Evolutionary conservation across 140 eudicot species (phyloP), one percentile per base, ranked within the genome.

Genomic region (Ambrosia hybrid): DNA sequence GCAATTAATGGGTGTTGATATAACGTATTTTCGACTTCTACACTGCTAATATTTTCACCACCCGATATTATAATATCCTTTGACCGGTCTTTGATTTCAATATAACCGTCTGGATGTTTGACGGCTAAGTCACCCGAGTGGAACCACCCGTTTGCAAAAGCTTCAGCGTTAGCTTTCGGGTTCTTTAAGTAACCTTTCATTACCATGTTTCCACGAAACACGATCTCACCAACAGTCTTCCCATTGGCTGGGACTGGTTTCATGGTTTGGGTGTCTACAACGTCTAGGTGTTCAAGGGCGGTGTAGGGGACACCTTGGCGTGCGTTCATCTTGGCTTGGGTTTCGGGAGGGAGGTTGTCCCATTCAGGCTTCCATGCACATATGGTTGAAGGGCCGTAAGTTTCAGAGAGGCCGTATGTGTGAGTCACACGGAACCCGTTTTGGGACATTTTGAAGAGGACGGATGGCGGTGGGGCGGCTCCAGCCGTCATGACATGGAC

Each of bases 281-380:
- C 95, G 9, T 89, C 96, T 0, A 85, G 72, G 7, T 81, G 83
- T 73, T 89, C 98, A 0, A 89, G 67, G 36, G 80, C 86, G 2
- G 82, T 78, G 68, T 83, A 85, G 0, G 83, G 84, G 17, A 89
- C 92, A 1, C 96, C 96, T 68, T 87, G 98, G 5, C 98, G 83
- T 3, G 98, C 87, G 12, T 89, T 89, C 21, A 89, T 46, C 17
- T 84, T 83, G 72, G 96, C 92, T 75, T 85, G 91, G 17, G 73
- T 77, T 71, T 78, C 91, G 0, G 80, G 85, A 1, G 92, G 89
- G 9, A 87, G 80, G 11, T 82, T 17, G 74, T 92, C 95, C 98
- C 98, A 89, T 67, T 89, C 93, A 3, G 96, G 88, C 73, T 89
- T 89, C 98, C 98, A 92, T 5, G 87, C 98, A 36, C 96, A 92